Evolutionary conservation across 306 rosid genomes (phyloP), one percentile per base, ranked within the genome.

Genomic region (Vigna angularis): DNA sequence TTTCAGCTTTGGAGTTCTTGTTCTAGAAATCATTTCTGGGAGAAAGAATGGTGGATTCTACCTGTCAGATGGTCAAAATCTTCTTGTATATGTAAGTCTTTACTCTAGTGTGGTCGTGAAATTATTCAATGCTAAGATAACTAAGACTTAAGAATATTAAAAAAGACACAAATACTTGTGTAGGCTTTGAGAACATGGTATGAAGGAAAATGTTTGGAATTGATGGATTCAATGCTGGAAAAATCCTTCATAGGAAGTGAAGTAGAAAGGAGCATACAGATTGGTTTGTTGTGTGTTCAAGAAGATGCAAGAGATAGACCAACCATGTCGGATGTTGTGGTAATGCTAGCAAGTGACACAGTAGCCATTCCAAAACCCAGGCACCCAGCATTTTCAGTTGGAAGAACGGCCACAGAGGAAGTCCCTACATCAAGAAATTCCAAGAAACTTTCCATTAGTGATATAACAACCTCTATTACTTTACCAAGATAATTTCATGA

Each of bases 141-240:
- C 32, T 28, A 28, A 28, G 4, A 4, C 32, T 28, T 28, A 28
- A 20, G 22, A 20, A 28, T 28, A 28, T 28, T 28, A 28, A 28
- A 28, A 28, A 28, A 28, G 0, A 28, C 32, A 28, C 32, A 28
- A 28, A 28, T 28, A 28, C 32, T 3, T 28, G 32, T 28, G 70
- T 74, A 87, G 91, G 70, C 85, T 48, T 87, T 87, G 93, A 78
- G 11, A 58, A 72, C 58, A 0, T 89, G 93, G 93, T 72, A 58
- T 42, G 86, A 75, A 45, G 89, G 86, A 42, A 83, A 65, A 62
- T 55, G 66, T 45, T n/a, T 69, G 77, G 84, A 81, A 72, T 52
- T 87, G 50, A 56, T 9, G 53, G 53, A 49, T 49, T 7, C 53
- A 49, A 14, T 15, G 53, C 17, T 49, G 17, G 53, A 49, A 49